A percentile compares a stretch with the other conserved stretches of the same genome.
Conservation (phyloP, 1,284 basidiomycete genomes). For the Termitomyces sp. region DNA sequence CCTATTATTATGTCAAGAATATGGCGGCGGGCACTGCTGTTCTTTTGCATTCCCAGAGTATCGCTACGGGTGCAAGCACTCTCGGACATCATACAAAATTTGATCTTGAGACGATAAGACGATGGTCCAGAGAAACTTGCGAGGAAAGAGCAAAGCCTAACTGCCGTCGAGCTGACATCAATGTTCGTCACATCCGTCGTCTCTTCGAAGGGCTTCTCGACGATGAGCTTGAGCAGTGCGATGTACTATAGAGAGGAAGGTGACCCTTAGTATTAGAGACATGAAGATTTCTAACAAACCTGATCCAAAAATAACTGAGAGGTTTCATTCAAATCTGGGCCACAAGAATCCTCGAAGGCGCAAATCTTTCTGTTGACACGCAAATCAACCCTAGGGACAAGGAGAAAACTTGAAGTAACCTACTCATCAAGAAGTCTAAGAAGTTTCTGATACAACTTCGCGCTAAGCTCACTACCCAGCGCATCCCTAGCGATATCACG, state of each 20-base stretch:
- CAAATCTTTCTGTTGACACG: slow-evolving; percentile 23
- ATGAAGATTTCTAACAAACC: slow-evolving; percentile 29
- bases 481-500: slow-evolving; percentile 79
- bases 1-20: slow-evolving; percentile 72
- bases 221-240: slow-evolving; percentile 67
- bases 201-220: slow-evolving; percentile 65
- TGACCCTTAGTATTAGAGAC: neutral
- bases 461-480: slow-evolving; percentile 73
- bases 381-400: neutral
- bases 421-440: slow-evolving; percentile 73
- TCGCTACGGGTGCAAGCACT: slow-evolving; percentile 60
- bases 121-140: slow-evolving; percentile 52
- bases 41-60: slow-evolving; percentile 60
- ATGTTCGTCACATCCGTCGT: slow-evolving; percentile 61
- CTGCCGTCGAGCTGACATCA: slow-evolving; percentile 66
- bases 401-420: slow-evolving; percentile 22
- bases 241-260: slow-evolving; percentile 42
- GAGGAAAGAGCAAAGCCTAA: slow-evolving; percentile 62
- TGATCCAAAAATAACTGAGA: slow-evolving; percentile 73
- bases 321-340: slow-evolving; percentile 40
- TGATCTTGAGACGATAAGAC: slow-evolving; percentile 64
- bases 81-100: slow-evolving; percentile 74
- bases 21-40: slow-evolving; percentile 60
- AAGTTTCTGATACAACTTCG: slow-evolving; percentile 60
- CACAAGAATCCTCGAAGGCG: slow-evolving; percentile 24